Percentiles rank a stretch among this genome's conserved stretches.
Evolutionary conservation across 1,139 yeast genomes (phyloP).

Genomic region (Hansenula sp.): DNA sequence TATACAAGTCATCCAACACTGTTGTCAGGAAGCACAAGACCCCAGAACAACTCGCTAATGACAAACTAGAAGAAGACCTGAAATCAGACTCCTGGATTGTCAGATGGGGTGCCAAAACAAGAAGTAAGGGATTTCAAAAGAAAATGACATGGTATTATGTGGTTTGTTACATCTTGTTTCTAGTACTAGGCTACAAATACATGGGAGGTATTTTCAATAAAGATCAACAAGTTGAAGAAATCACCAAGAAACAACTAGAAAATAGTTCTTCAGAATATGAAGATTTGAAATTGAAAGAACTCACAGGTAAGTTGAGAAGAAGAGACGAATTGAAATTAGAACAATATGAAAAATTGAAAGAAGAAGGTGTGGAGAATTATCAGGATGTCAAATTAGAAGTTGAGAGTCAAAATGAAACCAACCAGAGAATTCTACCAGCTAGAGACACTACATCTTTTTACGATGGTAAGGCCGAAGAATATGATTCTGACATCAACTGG

Average conservation of each 20-base stretch:
- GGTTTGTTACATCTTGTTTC: conserved; percentile 51
- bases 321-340: conserved; percentile 52
- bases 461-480: conserved; percentile 72
- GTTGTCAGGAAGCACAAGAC: conserved; percentile 25
- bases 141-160: conserved; percentile 52
- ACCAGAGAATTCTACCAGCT: conserved; percentile 54
- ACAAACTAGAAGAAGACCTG: conserved; percentile 28
- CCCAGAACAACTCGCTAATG: conserved; percentile 26
- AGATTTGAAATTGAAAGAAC: conserved; percentile 51
- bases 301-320: conserved; percentile 43
- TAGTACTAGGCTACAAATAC: conserved; percentile 59
- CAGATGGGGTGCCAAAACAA: conserved; percentile 44
- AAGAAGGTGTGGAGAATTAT: conserved; percentile 34
- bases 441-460: conserved; percentile 83
- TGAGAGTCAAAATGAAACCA: conserved; percentile 43
- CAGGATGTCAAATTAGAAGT: conserved; percentile 45
- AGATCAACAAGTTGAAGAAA: conserved; percentile 54
- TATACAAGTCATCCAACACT: conserved; percentile 20
- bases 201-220: conserved; percentile 64
- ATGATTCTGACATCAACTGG: conserved; percentile 79
- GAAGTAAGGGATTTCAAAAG: conserved; percentile 40
- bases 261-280: conserved; percentile 53
- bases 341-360: conserved; percentile 49
- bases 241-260: conserved; percentile 36
- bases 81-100: conserved; percentile 29